phyloP scores from a whole-genome alignment of 2,329 filamentous ascomycete genomes.

The Didymella sp. region DNA sequence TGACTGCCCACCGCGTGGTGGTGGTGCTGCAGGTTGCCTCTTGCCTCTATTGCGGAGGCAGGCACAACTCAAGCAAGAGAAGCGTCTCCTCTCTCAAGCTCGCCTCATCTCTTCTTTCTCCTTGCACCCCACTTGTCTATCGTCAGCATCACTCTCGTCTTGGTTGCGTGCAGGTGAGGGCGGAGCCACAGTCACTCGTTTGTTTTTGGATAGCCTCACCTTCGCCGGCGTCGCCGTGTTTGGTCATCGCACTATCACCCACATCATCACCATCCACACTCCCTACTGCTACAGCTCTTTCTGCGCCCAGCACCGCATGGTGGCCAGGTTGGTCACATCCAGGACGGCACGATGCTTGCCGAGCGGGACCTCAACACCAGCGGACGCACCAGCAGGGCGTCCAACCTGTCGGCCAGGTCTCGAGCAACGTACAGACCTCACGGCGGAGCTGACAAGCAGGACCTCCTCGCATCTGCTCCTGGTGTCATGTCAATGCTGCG shows the following conservation, averaged over 20 bases:
- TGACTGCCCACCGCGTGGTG: constrained; percentile 1
- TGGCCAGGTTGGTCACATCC: neutral
- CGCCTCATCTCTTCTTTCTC: neutral
- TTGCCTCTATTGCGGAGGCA: constrained; percentile 4
- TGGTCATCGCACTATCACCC: constrained; percentile 27
- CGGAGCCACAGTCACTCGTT: constrained; percentile 25
- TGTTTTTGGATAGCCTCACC: constrained; percentile 31
- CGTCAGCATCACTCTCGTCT: constrained; percentile 27
- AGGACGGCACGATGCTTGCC: constrained; percentile 51
- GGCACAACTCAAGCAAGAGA: neutral
- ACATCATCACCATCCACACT: constrained; percentile 24
- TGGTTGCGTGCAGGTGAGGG: constrained; percentile 22
- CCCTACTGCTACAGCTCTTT: constrained; percentile 13
- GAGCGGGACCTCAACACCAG: constrained; percentile 55
- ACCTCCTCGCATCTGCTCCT: constrained; percentile 45
- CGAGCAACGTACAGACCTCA: constrained; percentile 41
- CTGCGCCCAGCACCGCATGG: neutral
- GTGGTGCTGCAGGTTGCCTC: neutral
- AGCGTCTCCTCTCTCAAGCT: neutral
- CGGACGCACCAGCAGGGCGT: constrained; percentile 57
- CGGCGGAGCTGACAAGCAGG: constrained; percentile 36
- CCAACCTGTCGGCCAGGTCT: constrained; percentile 52
- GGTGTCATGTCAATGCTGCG: constrained; percentile 59
- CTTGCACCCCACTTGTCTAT: constrained; percentile 13
- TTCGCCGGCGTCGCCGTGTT: constrained; percentile 28